Evolutionary conservation across 441 rosid genomes (phyloP).

Genomic region (Croton laevigatus): DNA sequence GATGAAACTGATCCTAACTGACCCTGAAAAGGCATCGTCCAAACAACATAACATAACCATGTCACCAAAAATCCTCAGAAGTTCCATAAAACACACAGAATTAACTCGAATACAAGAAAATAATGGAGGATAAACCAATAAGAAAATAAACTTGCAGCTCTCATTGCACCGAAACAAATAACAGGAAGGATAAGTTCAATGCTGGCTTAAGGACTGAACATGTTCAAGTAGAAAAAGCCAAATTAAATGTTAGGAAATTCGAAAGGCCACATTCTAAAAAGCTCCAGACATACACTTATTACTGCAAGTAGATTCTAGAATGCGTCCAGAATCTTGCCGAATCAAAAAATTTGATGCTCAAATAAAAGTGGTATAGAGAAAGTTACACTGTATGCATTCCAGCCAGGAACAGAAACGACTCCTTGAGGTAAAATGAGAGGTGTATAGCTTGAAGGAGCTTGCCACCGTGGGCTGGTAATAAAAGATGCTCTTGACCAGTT

Average conservation of each 20-base stretch:
- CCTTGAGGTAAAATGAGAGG: constrained; percentile 91
- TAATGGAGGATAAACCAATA: not conserved
- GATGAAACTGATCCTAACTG: constrained; percentile 86
- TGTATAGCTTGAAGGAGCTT: constrained; percentile 83
- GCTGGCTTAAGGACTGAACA: not conserved
- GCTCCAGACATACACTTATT: not conserved
- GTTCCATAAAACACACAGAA: constrained; percentile 7
- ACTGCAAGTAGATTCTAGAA: not conserved
- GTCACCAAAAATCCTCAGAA: constrained; percentile 20
- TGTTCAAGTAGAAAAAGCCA: not conserved
- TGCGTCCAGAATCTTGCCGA: not conserved
- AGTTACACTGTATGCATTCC: constrained; percentile 90
- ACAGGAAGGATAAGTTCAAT: not conserved
- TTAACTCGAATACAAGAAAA: constrained; percentile 8
- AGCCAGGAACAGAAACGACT: constrained; percentile 85
- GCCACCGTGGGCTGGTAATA: constrained; percentile 96
- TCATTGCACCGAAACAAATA: not conserved
- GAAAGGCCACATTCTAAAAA: not conserved
- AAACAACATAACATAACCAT: constrained; percentile 20
- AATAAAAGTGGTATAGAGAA: constrained; percentile 20
- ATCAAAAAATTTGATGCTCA: not conserved
- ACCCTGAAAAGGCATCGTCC: constrained; percentile 49
- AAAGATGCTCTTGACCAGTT: constrained; percentile 93
- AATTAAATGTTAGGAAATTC: not conserved
- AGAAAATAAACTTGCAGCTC: not conserved